Base-by-base conservation (phyloP, 805 yeast species). In the Priceomyces melissophilus region DNA sequence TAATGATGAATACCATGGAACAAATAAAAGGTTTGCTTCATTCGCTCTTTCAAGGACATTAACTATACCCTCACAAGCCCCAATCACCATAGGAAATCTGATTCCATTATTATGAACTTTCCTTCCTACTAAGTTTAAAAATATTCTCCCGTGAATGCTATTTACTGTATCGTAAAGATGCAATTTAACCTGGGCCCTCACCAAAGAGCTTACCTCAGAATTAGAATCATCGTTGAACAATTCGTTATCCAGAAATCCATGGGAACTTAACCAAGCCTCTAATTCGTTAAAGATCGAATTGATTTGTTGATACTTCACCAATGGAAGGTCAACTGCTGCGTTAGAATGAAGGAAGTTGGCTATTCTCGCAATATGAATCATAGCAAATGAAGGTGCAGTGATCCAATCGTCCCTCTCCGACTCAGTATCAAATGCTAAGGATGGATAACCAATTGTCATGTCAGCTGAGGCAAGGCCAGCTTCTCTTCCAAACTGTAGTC, bases 1-100 rank as follows among this genome's bases (percentile, higher is more conserved):
- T 35, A 81, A 54, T 23, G 62, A 67, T 35, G 68, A 46, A 67
- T 76, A 75, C 84, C 84, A 79, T 2, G 84, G 84, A 10, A 67
- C 50, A 40, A 54, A 63, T 10, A 67, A 43, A 6, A 49, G 39
- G 1, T 61, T 59, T 4, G 58, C 58, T 10, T 55, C 50, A 16
- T 57, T 54, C 20, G 70, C 46, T 40, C 57, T 53, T 32, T 54
- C 51, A 25, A 68, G 46, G 7, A 68, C 48, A 13, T 54, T 57
- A 8, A 68, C 46, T 3, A 64, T 55, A 13, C 65, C 60, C 10
- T 50, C 49, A 37, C 63, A 60, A 28, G 67, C 56, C 16, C 50
- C 55, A 1, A 67, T 17, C 2, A 71, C 60, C 45, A 54, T 41
- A 28, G 58, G 61, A 26, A 62, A 45, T 41, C 58, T 57, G 32